Conservation (phyloP, 2,329 filamentous ascomycete genomes). For the Gliomastix tumulicola region DNA sequence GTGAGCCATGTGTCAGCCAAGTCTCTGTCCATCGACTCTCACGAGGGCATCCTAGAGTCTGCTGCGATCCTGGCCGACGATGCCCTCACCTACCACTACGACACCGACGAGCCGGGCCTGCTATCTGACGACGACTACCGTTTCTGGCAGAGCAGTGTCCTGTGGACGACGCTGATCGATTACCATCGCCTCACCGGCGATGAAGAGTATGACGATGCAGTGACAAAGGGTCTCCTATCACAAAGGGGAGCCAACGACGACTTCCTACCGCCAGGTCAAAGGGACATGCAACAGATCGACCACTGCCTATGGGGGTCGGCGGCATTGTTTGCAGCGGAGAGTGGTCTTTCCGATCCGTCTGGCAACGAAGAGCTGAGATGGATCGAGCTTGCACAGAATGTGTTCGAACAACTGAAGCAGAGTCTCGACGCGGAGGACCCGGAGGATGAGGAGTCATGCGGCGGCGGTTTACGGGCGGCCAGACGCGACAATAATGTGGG, state of each 20-base stretch:
- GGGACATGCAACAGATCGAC: constrained; percentile 54
- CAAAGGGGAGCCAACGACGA: constrained; percentile 45
- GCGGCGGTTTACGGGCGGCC: constrained; percentile 68
- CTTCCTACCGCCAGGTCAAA: constrained; percentile 48
- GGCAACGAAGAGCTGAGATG: constrained; percentile 38
- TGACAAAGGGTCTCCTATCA: constrained; percentile 42
- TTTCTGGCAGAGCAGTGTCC: constrained; percentile 60
- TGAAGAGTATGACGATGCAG: constrained; percentile 45
- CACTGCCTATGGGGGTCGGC: constrained; percentile 62
- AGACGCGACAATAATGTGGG: constrained; percentile 68
- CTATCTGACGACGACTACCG: constrained; percentile 38
- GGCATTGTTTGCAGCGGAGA: constrained; percentile 53
- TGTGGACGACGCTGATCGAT: constrained; percentile 57
- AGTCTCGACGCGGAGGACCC: constrained; percentile 22
- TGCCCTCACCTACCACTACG: constrained; percentile 36
- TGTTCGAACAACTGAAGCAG: constrained; percentile 49
- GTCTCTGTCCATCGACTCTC: too few species aligned
- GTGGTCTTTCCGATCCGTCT: constrained; percentile 47
- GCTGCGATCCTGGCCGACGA: too few species aligned
- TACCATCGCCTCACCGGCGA: constrained; percentile 60
- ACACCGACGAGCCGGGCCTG: constrained; percentile 34
- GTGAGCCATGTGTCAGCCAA: too few species aligned
- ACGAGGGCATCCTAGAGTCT: too few species aligned
- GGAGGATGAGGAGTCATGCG: constrained; percentile 46
- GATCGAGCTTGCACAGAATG: constrained; percentile 52